These are phyloP conservation scores for Metarhizium rileyi DNA, from an alignment of 2,329 filamentous ascomycete species.

Conservation along the genomic window DNA sequence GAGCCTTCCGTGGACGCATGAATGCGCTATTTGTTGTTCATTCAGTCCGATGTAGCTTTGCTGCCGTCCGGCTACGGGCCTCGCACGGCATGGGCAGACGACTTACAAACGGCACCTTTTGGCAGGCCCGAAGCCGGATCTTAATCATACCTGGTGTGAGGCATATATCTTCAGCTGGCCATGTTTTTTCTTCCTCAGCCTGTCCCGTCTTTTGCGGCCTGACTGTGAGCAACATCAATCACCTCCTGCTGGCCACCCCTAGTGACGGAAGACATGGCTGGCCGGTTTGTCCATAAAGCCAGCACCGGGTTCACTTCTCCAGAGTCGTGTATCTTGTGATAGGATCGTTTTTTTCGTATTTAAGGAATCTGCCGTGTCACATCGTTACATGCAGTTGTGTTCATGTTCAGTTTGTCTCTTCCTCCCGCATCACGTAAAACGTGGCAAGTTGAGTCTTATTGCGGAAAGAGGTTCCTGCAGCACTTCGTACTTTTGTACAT, in stretches of 20 bases:
- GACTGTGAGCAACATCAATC: neutral
- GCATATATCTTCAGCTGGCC: neutral
- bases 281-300: conserved; percentile 4
- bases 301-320: neutral
- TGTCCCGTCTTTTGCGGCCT: neutral
- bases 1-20: neutral
- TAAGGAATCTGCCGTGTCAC: neutral
- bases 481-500: no score
- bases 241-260: neutral
- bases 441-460: conserved; percentile 6
- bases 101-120: neutral
- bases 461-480: conserved; percentile 2
- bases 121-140: no score
- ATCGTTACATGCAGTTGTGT: neutral
- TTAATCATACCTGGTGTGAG: no score
- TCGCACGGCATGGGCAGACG: neutral
- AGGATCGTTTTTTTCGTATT: conserved; percentile 2
- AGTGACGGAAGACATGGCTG: conserved; percentile 1
- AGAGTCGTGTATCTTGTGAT: neutral
- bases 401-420: neutral
- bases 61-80: neutral
- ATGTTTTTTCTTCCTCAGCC: neutral
- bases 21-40: neutral
- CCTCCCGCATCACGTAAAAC: neutral
- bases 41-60: neutral